Percentiles rank a stretch among this genome's conserved stretches.
Evolutionary conservation across 352 stramenopile genomes (phyloP).

Genomic region (Phytopythium ostracodes): DNA sequence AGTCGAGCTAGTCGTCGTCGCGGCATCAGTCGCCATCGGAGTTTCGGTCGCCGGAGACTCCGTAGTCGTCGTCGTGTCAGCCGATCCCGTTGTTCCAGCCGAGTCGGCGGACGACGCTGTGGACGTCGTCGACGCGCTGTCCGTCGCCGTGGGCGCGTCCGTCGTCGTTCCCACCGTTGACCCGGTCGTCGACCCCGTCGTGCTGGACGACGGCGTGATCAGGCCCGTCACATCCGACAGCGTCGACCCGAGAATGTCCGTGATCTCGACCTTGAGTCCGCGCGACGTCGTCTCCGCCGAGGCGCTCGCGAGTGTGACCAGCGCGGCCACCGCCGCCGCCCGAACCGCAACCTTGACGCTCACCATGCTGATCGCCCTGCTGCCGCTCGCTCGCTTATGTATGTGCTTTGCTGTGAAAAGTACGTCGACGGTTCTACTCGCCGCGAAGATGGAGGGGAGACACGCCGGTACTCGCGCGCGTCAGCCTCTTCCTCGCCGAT

Average conservation of each 20-base stretch:
- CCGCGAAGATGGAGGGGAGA: neutral
- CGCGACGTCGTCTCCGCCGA: neutral
- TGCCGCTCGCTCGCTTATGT: neutral
- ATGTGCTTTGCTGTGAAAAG: neutral
- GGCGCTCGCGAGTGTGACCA: conserved; percentile 1
- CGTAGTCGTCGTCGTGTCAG: neutral
- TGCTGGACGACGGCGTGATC: neutral
- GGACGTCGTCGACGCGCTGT: neutral
- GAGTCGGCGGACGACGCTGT: neutral
- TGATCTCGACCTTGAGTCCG: neutral
- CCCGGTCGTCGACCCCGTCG: neutral
- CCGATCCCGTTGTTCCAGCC: no score
- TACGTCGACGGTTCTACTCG: conserved; percentile 1
- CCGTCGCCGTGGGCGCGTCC: neutral
- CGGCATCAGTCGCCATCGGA: conserved; percentile 1
- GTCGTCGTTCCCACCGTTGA: neutral
- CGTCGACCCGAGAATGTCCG: neutral
- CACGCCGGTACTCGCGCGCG: neutral
- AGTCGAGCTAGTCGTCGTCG: neutral
- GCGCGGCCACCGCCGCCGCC: neutral
- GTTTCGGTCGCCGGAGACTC: neutral
- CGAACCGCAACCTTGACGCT: neutral
- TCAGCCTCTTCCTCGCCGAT: neutral
- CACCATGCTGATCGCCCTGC: neutral
- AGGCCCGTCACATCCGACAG: neutral